Percentiles rank a stretch among this genome's conserved stretches.
Evolutionary conservation across 352 stramenopile species (phyloP).

Genomic region (Nothophytophthora sp.): DNA sequence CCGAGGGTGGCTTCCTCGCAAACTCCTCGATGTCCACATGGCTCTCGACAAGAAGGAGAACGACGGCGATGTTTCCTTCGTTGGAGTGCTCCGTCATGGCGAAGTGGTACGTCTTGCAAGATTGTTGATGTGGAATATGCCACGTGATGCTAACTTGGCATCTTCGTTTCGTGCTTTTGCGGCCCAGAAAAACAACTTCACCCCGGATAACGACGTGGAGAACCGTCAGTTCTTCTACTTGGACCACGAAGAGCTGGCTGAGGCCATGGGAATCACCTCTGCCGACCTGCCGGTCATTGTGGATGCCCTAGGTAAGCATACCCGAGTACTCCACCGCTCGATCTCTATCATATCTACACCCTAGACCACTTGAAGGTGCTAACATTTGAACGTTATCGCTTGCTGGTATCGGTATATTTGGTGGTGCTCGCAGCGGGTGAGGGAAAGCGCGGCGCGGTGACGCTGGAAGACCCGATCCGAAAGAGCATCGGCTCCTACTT

Average conservation of each 20-base stretch:
- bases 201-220: constrained; percentile 72
- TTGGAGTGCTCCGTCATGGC: constrained; percentile 77
- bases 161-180: background rate
- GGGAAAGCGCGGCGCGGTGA: constrained; percentile 26
- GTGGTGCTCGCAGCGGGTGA: constrained; percentile 41
- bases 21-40: constrained; percentile 77
- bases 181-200: constrained; percentile 74
- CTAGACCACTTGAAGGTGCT: no score
- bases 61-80: constrained; percentile 45
- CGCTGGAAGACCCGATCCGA: constrained; percentile 58
- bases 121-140: background rate
- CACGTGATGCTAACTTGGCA: constrained; percentile 1
- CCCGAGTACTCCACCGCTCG: no score
- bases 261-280: constrained; percentile 74
- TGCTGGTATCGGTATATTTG: no score
- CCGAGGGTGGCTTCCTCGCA: constrained; percentile 78
- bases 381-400: background rate
- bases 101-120: constrained; percentile 76
- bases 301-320: constrained; percentile 66
- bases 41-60: constrained; percentile 57
- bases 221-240: constrained; percentile 86
- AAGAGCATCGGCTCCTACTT: constrained; percentile 82
- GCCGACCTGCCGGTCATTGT: constrained; percentile 73
- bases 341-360: background rate
- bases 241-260: constrained; percentile 73